Base-by-base conservation (phyloP, 2,329 filamentous ascomycete genomes). In the Xylaria polymorpha region DNA sequence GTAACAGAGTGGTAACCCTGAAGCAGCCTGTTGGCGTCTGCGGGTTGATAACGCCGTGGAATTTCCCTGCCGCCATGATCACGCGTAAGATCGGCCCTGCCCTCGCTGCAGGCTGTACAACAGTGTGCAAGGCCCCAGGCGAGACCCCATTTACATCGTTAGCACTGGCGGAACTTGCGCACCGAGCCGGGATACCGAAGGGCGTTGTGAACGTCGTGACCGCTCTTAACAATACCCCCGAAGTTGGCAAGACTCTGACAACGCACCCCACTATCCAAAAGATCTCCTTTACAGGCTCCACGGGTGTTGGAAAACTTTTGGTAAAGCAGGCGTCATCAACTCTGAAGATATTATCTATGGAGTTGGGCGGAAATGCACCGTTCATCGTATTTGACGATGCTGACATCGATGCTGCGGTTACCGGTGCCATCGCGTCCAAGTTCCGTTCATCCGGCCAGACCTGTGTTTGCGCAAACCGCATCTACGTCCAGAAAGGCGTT, bases 311-410 rank as follows among this genome's bases (percentile, higher is more conserved):
- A 39, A 91, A 91, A 79, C 85, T 91, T 7, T 88, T 99, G 64
- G 97, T 98, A 94, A 92, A 92, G 83, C 94, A 98, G 81, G 91
- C 92, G 12, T 89, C 94, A 0, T 87, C 88, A 48, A 97, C 94
- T 0, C 83, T 98, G 74, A 98, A 98, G 87, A 87, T 90, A 73
- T 79, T 90, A 48, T 96, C 93, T 0, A 92, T 97, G 80, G 95
- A 98, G 80, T 91, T 98, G 1, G 95, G 95, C 64, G 96, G 95
- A 57, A 98, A 98, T 79, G 93, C 95, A 0, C 95, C 95, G 1
- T 97, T 98, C 79, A 98, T 98, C 73, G 94, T 98, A 41, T 98
- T 98, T 77, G 94, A 98, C 77, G 95, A 98, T 77, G 93, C 95
- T 22, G 93, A 98, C 78, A 83, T 98, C 22, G 94, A 98, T 68